Evolutionary conservation across 1,139 yeast species (phyloP), one percentile per base, ranked within the genome.

Genomic region (Hyphopichia wangnamkhiaoensis): DNA sequence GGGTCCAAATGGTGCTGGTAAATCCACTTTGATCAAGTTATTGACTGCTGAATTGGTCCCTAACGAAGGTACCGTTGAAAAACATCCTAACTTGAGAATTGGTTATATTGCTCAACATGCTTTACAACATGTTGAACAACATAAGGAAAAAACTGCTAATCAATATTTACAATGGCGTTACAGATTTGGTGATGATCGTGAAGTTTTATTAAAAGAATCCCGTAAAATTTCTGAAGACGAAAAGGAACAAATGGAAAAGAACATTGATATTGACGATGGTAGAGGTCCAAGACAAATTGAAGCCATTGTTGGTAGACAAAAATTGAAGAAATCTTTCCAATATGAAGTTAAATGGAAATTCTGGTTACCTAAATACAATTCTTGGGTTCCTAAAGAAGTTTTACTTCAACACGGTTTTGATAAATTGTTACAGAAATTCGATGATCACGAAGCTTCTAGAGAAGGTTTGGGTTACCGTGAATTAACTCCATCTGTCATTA

Each of bases 1-100:
- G 47, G 98, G 98, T 41, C 98, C 98, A 48, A 93, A 93, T 63
- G 98, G 98, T 76, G 98, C 98, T 41, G 98, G 98, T 72, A 93
- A 93, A 65, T 89, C 97, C 6, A 93, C 98, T 15, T 76, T 93
- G 57, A 93, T 93, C 67, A 93, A 93, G 66, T 74, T 91, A 39
- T 76, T 93, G 54, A 93, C 98, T 10, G 98, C 88, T 47, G 98
- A 93, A 65, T 74, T 89, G 46, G 77, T 87, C 39, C 97, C 98
- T 21, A 76, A 80, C 49, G 77, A 70, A 48, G 98, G 98, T 56
- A 83, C 80, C 48, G 97, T 93, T 43, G 98, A 93, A 70, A 93
- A 93, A 68, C 98, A 93, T 69, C 98, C 98, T 48, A 93, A 93
- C 67, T 77, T 93, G 69, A 91, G 98, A 76, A 89, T 93, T 57